Evolutionary conservation across 2,329 filamentous ascomycete species (phyloP), one percentile per base, ranked within the genome.

Genomic region (Achaetomium macrosporum): DNA sequence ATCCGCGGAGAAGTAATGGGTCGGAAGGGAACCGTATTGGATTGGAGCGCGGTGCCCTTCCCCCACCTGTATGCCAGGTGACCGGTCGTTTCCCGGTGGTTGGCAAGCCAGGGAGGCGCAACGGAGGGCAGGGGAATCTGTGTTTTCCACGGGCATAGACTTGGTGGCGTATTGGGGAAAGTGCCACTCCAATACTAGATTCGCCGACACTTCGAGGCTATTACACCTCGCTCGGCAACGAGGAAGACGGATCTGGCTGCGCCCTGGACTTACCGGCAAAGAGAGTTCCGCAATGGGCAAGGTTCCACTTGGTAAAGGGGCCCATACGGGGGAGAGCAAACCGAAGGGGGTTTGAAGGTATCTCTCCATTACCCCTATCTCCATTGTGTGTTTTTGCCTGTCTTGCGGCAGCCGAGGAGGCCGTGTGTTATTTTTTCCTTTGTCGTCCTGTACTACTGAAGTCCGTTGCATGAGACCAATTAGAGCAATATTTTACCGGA

Each of bases 381-480:
- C 42, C 19, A 36, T 30, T 57, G 57, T 58, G 53, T 54, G 48
- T 50, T 49, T 53, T 49, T 44, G 43, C 44, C 30, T 50, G 40
- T 51, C 15, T 37, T 25, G 35, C 30, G 41, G 47, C 39, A 45
- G 48, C 43, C 35, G 30, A 51, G 45, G 47, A 44, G 30, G 40
- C 47, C 25, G 25, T 47, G 43, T 49, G 42, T 51, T 48, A 43
- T 30, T 51, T 52, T n/a, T 56, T 57, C 47, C 50, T 50, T 57
- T 53, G 57, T 47, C 51, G 52, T 49, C 53, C 42, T 59, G 57
- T 59, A 59, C 50, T 52, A 55, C 43, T 55, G 53, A 36, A 55
- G 44, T 51, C 50, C 44, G 42, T 36, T 53, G 55, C 57, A 59
- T 57, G 51, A 51, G 46, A 47, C 44, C 50, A 57, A 56, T 52